phyloP scores from a whole-genome alignment of 2,329 filamentous ascomycete genomes.

The Colletotrichum costaricense region DNA sequence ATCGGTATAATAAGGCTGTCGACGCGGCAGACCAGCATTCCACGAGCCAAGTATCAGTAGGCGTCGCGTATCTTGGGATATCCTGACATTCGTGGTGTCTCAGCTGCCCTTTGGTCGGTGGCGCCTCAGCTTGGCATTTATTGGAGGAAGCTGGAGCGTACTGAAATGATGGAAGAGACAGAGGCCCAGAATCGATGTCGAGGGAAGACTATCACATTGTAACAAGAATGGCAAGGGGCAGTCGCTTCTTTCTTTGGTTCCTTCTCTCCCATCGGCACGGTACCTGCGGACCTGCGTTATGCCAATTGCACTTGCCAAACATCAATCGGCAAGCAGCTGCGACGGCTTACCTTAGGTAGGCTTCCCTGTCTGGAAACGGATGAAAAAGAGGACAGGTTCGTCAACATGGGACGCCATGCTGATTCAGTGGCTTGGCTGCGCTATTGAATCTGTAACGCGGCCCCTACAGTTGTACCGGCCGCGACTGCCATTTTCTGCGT shows the following conservation, averaged over 20 bases:
- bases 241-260: no score
- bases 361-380: slow-evolving; percentile 10
- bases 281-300: no score
- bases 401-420: background rate
- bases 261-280: no score
- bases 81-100: slow-evolving; percentile 23
- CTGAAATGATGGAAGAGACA: background rate
- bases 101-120: slow-evolving; percentile 20
- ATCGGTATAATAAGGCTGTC: slow-evolving; percentile 15
- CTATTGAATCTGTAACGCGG: slow-evolving; percentile 6
- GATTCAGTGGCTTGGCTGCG: background rate
- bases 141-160: background rate
- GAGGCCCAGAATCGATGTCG: background rate
- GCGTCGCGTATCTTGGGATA: slow-evolving; percentile 14
- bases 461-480: background rate
- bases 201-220: background rate
- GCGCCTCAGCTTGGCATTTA: background rate
- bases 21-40: slow-evolving; percentile 10
- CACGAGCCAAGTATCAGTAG: slow-evolving; percentile 18
- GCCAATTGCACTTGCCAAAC: background rate
- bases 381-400: background rate
- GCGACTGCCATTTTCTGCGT: background rate
- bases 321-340: background rate
- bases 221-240: background rate
- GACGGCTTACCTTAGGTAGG: background rate